phyloP scores from a whole-genome alignment of 495 filamentous ascomycete genomes.

The Lophiotrema nucula region DNA sequence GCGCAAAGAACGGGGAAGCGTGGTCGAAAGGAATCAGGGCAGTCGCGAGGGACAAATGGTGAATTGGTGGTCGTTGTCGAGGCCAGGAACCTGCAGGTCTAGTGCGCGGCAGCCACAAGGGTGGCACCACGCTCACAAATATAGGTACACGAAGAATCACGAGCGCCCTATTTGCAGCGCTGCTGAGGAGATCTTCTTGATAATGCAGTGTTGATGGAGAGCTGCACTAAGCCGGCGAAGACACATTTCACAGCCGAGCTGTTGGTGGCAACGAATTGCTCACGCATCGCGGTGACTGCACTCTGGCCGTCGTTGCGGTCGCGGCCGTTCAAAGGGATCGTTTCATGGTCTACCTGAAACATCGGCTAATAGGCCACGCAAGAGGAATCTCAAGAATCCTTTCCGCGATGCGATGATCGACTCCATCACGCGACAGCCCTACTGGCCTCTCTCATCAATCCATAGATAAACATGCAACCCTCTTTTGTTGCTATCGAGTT shows the following conservation, averaged over 20 bases:
- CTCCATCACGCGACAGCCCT: neutral
- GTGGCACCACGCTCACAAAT: slow-evolving; percentile 7
- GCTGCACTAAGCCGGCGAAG: neutral
- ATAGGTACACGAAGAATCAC: slow-evolving; percentile 2
- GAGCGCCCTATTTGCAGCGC: neutral
- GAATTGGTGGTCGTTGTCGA: slow-evolving; percentile 3
- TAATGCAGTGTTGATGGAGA: neutral
- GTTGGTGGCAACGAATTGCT: neutral
- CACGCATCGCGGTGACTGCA: neutral
- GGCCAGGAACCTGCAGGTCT: slow-evolving; percentile 11
- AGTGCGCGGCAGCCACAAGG: slow-evolving; percentile 12
- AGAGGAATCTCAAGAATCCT: neutral
- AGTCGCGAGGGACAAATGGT: slow-evolving; percentile 10
- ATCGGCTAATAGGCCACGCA: slow-evolving; percentile 8
- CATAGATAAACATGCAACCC: neutral
- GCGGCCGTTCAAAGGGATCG: neutral
- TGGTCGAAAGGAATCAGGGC: slow-evolving; percentile 1
- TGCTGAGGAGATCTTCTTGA: too few species aligned
- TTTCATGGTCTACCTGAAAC: slow-evolving; percentile 30
- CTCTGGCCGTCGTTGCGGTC: neutral
- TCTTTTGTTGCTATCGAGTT: neutral
- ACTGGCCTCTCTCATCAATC: neutral
- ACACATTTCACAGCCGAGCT: neutral
- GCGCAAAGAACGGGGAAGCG: neutral
- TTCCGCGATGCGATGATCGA: neutral